A percentile compares a stretch with the other conserved stretches of the same genome.
Conservation (phyloP, 768 basidiomycete species). For the Xerocomus potaroensis region DNA sequence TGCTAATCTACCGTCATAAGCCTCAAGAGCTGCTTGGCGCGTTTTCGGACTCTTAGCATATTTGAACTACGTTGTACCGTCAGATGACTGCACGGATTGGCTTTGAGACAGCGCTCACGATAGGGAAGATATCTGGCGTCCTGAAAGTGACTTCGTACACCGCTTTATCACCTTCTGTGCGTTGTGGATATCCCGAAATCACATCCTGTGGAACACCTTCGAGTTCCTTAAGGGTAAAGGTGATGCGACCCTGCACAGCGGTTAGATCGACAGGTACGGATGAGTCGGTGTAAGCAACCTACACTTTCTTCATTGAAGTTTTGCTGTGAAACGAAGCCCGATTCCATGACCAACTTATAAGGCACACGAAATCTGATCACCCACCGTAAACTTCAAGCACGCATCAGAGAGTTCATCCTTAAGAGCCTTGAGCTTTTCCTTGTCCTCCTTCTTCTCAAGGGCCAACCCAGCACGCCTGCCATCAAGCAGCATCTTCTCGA, state of each 20-base stretch:
- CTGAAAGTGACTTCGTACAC: constrained; percentile 76
- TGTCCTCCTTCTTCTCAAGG: constrained; percentile 55
- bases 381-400: constrained; percentile 74
- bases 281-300: constrained; percentile 7
- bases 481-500: constrained; percentile 77
- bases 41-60: constrained; percentile 68
- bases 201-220: constrained; percentile 81
- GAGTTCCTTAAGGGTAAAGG: constrained; percentile 69
- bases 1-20: constrained; percentile 62
- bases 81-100: not conserved
- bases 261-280: not conserved
- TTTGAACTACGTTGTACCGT: constrained; percentile 58
- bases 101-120: constrained; percentile 41
- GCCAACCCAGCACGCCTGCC: constrained; percentile 77
- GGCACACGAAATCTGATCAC: constrained; percentile 21
- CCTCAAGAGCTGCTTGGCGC: constrained; percentile 60
- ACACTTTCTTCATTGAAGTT: constrained; percentile 90
- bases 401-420: constrained; percentile 76
- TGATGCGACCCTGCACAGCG: constrained; percentile 47
- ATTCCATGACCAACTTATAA: not conserved
- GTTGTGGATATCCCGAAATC: constrained; percentile 69
- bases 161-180: constrained; percentile 52
- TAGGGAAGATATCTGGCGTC: constrained; percentile 75
- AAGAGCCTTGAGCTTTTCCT: constrained; percentile 50
- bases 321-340: constrained; percentile 45